Evolutionary conservation across 306 rosid genomes (phyloP).

Genomic region (Glycyrrhiza uralensis): DNA sequence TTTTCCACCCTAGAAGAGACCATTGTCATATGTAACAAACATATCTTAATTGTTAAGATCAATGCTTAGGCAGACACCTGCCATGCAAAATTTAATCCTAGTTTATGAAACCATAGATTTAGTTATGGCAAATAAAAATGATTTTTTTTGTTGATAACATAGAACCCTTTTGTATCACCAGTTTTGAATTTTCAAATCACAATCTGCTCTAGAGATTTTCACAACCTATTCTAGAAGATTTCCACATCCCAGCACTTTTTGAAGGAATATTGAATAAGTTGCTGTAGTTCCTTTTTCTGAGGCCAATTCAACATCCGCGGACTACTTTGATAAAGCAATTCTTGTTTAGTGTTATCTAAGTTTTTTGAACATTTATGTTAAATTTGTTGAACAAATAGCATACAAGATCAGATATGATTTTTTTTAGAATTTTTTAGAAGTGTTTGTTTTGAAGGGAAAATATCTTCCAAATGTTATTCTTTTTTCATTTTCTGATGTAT

Average conservation of each 20-base stretch:
- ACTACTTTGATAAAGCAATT: not conserved
- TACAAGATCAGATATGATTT: not conserved
- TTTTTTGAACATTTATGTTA: not conserved
- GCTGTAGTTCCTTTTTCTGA: not conserved
- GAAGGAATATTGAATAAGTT: not conserved
- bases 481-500: not conserved
- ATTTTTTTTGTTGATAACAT: not conserved
- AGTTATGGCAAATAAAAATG: not conserved
- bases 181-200: constrained; percentile 8
- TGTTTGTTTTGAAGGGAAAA: not conserved
- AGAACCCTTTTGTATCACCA: not conserved
- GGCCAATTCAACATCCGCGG: not conserved
- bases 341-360: not conserved
- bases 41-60: constrained; percentile 18
- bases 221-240: constrained; percentile 3
- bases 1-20: constrained; percentile 64
- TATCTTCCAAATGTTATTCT: not conserved
- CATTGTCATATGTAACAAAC: constrained; percentile 20
- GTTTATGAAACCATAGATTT: not conserved
- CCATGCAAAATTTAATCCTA: not conserved
- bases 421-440: not conserved
- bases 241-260: not conserved
- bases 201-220: not conserved
- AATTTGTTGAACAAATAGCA: constrained; percentile 2
- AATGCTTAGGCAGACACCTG: not conserved